These are phyloP conservation scores for Malus orientalis DNA, from an alignment of 306 rosid genomes.

Conservation along the genomic window DNA sequence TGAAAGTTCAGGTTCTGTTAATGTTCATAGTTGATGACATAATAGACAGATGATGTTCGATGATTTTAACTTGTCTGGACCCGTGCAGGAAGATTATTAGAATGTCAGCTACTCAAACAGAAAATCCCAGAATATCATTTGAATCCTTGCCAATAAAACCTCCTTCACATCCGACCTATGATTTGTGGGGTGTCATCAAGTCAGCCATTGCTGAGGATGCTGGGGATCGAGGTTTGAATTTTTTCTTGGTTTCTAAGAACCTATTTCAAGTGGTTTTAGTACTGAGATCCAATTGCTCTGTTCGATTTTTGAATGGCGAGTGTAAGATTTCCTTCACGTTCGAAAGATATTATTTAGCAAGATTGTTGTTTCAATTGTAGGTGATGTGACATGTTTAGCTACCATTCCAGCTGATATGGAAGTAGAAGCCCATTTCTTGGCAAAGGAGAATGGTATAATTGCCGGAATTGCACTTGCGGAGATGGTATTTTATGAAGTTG, in stretches of 20 bases:
- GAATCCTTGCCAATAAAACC: conserved; percentile 55
- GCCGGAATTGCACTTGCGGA: conserved; percentile 85
- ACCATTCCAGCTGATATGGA: conserved; percentile 70
- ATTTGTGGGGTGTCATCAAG: conserved; percentile 61
- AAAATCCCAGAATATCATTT: conserved; percentile 22
- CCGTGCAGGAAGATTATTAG: conserved; percentile 34
- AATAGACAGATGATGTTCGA: neutral
- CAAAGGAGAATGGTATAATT: conserved; percentile 77
- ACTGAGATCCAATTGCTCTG: neutral
- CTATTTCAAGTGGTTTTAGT: neutral
- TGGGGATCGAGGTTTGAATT: conserved; percentile 55
- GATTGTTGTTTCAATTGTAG: conserved; percentile 34
- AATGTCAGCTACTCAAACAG: conserved; percentile 44
- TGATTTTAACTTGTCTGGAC: conserved; percentile 6
- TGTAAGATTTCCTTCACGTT: neutral
- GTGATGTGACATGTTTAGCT: conserved; percentile 81
- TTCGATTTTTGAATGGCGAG: neutral
- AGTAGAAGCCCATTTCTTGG: conserved; percentile 86
- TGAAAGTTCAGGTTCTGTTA: neutral
- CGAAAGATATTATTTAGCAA: neutral
- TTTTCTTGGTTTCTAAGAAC: neutral
- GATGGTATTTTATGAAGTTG: conserved; percentile 74
- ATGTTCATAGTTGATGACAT: neutral
- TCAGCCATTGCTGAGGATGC: conserved; percentile 83
- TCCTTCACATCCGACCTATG: conserved; percentile 88